Base-by-base conservation (phyloP, 2,329 filamentous ascomycete species). In the Cryoendolithus antarcticus region DNA sequence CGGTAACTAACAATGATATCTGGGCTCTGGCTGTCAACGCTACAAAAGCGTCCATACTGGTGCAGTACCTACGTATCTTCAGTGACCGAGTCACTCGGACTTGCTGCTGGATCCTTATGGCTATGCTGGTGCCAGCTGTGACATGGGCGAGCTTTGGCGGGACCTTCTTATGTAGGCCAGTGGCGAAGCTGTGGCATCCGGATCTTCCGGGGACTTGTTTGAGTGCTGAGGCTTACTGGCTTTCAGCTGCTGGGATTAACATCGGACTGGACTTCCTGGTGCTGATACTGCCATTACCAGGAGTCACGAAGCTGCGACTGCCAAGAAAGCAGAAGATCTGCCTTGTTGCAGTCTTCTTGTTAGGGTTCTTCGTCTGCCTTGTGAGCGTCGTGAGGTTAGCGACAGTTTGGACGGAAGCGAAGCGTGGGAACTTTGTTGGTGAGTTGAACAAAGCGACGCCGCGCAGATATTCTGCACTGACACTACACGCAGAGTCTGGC, bases 41-140 rank as follows among this genome's bases (percentile, higher is more conserved):
- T 41, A 65, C 64, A 31, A 69, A 69, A 53, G 58, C 60, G 15
- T 68, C 65, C 1, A 67, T 70, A 37, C 50, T 70, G 11, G 53
- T 66, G 38, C 66, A 69, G 46, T 69, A 70, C 46, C 60, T 66
- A 13, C 64, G 64, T 30, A 59, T 70, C 35, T 67, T 70, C 48
- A 55, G 51, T 29, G 56, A 53, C 2, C 54, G 44, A 5, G 45
- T 44, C 29, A 60, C 59, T 47, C 57, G 62, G 4, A 39, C 57
- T 12, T 44, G 57, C 19, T 64, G 59, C 44, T 64, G 55, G 49
- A 34, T 50, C 8, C 56, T 68, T 47, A 54, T 68, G 15, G 40
- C 47, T 0, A 40, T 51, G 9, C 44, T 60, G 21, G 36, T 54
- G 2, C 47, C 54, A 2, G 54, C 54, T 1, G 44, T 48, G 7